Evolutionary conservation across 129 eudicot genomes (phyloP).

Genomic region (Deinandra increscens): DNA sequence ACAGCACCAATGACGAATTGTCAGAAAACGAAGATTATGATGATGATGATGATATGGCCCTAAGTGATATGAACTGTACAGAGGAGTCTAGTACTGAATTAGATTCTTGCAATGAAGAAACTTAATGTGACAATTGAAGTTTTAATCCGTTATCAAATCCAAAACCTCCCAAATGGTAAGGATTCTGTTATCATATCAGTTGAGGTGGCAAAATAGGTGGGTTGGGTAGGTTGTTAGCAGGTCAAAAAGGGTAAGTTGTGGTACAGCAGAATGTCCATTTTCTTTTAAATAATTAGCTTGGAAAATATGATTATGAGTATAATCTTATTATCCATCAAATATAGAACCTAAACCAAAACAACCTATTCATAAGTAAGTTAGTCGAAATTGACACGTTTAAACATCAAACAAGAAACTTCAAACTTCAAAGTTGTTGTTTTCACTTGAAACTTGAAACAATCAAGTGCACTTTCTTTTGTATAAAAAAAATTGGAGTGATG

Average conservation of each 20-base stretch:
- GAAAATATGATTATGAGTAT: neutral
- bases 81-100: conserved; percentile 30
- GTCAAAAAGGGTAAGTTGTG: neutral
- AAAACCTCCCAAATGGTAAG: neutral
- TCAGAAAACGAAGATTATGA: conserved; percentile 18
- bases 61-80: conserved; percentile 29
- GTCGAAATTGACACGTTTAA: neutral
- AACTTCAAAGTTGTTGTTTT: conserved; percentile 7
- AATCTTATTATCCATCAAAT: neutral
- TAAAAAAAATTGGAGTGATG: neutral
- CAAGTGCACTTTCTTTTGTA: neutral
- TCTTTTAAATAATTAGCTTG: neutral
- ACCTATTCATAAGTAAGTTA: neutral
- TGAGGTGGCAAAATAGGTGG: neutral
- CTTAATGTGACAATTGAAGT: conserved; percentile 9
- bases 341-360: neutral
- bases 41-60: conserved; percentile 19
- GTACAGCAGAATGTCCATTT: neutral
- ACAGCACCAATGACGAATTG: conserved; percentile 1
- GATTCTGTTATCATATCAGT: neutral
- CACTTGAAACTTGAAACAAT: neutral
- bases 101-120: conserved; percentile 36
- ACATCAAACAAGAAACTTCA: neutral
- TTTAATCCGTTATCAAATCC: neutral
- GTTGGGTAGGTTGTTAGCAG: neutral